Conservation (phyloP, 768 basidiomycete species). For the Sarcodon aspratus region DNA sequence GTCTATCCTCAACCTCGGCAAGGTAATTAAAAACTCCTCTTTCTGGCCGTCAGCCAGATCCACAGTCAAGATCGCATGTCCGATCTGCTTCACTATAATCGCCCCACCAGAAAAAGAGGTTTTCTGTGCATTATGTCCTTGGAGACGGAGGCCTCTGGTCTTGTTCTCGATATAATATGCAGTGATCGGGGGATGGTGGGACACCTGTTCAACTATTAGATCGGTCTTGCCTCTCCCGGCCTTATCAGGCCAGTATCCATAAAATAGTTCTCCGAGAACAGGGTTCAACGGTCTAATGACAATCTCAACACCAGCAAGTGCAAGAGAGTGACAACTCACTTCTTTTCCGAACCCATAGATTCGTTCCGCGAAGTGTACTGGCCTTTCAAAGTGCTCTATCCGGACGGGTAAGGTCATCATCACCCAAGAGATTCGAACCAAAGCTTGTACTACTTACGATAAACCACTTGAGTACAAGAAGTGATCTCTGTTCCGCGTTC, state of each 20-base stretch:
- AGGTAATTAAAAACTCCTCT: constrained; percentile 81
- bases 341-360: constrained; percentile 95
- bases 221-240: constrained; percentile 66
- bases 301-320: not conserved
- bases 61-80: constrained; percentile 79
- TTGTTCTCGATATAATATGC: constrained; percentile 83
- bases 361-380: constrained; percentile 94
- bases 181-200: constrained; percentile 87
- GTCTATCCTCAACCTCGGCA: constrained; percentile 87
- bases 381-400: constrained; percentile 81
- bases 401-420: not conserved
- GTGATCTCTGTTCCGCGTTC: constrained; percentile 59
- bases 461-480: constrained; percentile 91
- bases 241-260: constrained; percentile 75
- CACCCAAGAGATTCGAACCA: not conserved
- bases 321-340: constrained; percentile 35
- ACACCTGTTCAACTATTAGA: constrained; percentile 90
- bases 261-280: constrained; percentile 87
- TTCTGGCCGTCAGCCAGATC: constrained; percentile 39
- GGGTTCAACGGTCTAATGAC: constrained; percentile 79
- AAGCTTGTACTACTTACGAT: constrained; percentile 42
- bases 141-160: constrained; percentile 59
- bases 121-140: constrained; percentile 92
- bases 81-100: constrained; percentile 89
- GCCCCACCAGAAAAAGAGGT: constrained; percentile 78